Percentiles rank a stretch among this genome's conserved stretches.
Conservation (phyloP, 768 basidiomycete genomes). For the Lepiota venenata region DNA sequence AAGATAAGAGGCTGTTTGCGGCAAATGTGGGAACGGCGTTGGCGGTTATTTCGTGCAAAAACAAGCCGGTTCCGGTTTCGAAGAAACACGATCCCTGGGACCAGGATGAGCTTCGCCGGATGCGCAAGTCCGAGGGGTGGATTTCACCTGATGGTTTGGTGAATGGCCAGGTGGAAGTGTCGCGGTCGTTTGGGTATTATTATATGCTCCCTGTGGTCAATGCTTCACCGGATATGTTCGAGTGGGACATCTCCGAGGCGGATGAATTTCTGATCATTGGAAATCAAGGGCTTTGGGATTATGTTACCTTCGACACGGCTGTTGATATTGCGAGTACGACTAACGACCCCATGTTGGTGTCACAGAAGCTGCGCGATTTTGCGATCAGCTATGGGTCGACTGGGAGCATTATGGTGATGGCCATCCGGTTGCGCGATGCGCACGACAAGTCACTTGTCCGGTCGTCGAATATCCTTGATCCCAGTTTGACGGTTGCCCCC, state of each 20-base stretch:
- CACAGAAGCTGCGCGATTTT: slow-evolving; percentile 95
- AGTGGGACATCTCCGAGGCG: slow-evolving; percentile 66
- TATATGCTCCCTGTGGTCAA: slow-evolving; percentile 88
- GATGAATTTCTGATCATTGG: slow-evolving; percentile 98
- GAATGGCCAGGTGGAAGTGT: slow-evolving; percentile 88
- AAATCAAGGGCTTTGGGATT: slow-evolving; percentile 92
- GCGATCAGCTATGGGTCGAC: slow-evolving; percentile 96
- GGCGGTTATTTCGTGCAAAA: slow-evolving; percentile 80
- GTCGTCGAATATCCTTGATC: slow-evolving; percentile 2
- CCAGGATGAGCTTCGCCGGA: slow-evolving; percentile 77
- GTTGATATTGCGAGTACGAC: slow-evolving; percentile 92
- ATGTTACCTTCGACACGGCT: slow-evolving; percentile 90
- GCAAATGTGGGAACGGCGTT: slow-evolving; percentile 89
- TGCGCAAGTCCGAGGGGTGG: slow-evolving; percentile 91
- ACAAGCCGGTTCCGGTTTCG: slow-evolving; percentile 71
- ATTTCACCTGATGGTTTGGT: slow-evolving; percentile 88
- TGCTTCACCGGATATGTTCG: slow-evolving; percentile 75
- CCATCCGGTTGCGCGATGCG: slow-evolving; percentile 71
- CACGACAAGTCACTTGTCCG: slow-evolving; percentile 6
- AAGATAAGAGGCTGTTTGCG: slow-evolving; percentile 75
- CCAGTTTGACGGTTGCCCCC: slow-evolving; percentile 18
- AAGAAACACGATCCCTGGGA: slow-evolving; percentile 89
- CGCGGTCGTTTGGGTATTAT: slow-evolving; percentile 93
- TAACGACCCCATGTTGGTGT: slow-evolving; percentile 74
- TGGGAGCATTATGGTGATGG: slow-evolving; percentile 97